These are phyloP conservation scores for Talaromyces albobiverticillius DNA, from an alignment of 2,329 filamentous ascomycete species.

Conservation along the genomic window DNA sequence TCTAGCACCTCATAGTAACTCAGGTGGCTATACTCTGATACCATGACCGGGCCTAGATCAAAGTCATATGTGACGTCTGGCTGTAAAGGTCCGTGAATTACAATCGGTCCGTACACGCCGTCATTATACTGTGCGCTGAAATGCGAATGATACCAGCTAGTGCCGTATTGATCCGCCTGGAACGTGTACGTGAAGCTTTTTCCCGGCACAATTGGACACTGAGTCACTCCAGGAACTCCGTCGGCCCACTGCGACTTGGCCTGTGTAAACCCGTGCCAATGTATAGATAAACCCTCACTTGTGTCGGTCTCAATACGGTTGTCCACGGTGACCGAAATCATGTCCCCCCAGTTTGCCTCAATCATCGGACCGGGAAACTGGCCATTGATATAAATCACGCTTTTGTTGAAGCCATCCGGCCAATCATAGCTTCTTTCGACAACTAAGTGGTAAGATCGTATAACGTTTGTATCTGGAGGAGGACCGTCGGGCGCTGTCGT, in stretches of 20 bases:
- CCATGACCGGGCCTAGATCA: constrained; percentile 1
- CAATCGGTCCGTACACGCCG: constrained; percentile 61
- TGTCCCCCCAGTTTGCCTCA: constrained; percentile 24
- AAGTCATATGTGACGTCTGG: background rate
- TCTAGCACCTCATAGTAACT: constrained; percentile 1
- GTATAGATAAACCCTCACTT: constrained; percentile 16
- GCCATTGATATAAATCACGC: constrained; percentile 23
- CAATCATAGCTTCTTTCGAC: background rate
- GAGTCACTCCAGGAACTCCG: constrained; percentile 40
- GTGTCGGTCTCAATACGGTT: constrained; percentile 1
- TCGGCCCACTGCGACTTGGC: constrained; percentile 36
- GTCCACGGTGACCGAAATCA: constrained; percentile 16
- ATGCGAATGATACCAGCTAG: constrained; percentile 39
- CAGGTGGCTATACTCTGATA: background rate
- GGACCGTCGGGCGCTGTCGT: background rate
- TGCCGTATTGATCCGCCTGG: constrained; percentile 35
- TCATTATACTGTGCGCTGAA: constrained; percentile 60
- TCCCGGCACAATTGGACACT: constrained; percentile 43
- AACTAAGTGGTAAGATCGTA: background rate
- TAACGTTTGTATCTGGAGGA: background rate
- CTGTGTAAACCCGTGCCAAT: constrained; percentile 41
- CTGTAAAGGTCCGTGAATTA: constrained; percentile 56
- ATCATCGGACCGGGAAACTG: constrained; percentile 25
- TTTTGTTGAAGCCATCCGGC: constrained; percentile 16
- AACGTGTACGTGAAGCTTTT: constrained; percentile 37